Evolutionary conservation across 2,329 filamentous ascomycete species (phyloP).

Genomic region (Hypoxylon rubiginosum): DNA sequence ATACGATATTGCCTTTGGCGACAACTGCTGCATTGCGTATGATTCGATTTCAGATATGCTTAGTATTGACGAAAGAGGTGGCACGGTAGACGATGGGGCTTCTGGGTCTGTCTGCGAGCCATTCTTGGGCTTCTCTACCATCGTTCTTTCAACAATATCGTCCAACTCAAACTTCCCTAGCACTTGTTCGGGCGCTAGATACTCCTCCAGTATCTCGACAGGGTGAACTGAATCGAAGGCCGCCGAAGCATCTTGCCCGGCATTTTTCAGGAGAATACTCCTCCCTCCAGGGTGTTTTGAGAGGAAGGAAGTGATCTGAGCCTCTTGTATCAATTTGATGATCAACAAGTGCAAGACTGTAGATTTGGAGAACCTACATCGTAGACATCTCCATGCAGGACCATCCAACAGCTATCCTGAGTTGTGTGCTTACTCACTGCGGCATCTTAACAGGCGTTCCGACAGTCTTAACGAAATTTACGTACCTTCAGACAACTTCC

Average conservation of each 20-base stretch:
- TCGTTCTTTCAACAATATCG: neutral
- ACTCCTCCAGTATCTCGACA: slow-evolving; percentile 41
- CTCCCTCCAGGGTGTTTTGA: slow-evolving; percentile 42
- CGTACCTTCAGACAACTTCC: slow-evolving; percentile 35
- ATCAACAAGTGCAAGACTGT: neutral
- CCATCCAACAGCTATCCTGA: slow-evolving; percentile 43
- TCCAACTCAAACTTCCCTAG: slow-evolving; percentile 30
- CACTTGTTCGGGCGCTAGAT: slow-evolving; percentile 36
- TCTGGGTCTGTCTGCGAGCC: neutral
- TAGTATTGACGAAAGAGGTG: slow-evolving; percentile 61
- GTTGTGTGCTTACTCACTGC: slow-evolving; percentile 38
- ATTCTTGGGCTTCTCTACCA: neutral
- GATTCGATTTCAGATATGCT: slow-evolving; percentile 91
- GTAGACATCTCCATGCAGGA: slow-evolving; percentile 44
- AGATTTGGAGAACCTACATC: slow-evolving; percentile 33
- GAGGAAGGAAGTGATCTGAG: slow-evolving; percentile 41
- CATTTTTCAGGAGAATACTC: slow-evolving; percentile 41
- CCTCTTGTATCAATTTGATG: neutral
- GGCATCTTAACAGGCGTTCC: slow-evolving; percentile 9
- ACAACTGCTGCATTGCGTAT: slow-evolving; percentile 81
- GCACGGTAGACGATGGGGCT: neutral
- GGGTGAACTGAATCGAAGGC: slow-evolving; percentile 43
- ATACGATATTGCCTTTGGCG: slow-evolving; percentile 89
- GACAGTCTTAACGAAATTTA: slow-evolving; percentile 1
- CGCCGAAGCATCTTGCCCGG: slow-evolving; percentile 40